Evolutionary conservation across 345 rosid genomes (phyloP), one percentile per base, ranked within the genome.

Genomic region (Eucalyptus erythrocorys): DNA sequence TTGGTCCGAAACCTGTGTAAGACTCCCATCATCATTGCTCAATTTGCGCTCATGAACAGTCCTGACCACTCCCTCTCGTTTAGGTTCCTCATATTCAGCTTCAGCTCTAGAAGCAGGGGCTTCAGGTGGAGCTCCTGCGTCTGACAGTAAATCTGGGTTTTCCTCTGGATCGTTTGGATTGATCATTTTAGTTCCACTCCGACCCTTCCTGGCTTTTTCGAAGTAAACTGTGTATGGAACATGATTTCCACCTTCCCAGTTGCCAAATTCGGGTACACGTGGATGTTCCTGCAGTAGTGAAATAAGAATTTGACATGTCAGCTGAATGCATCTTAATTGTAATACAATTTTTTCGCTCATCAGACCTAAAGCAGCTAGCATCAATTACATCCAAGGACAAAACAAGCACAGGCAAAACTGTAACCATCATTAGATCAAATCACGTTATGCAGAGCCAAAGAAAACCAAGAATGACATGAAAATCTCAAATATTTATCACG

Each of bases 141-240:
- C 86, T 90, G 92, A 89, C 90, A 4, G 91, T 81, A 88, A 85
- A 88, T 94, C 97, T 0, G 95, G 94, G 91, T 92, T 88, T 81
- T 96, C 95, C 82, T 94, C 91, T 4, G 96, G 99, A 86, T 97
- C 98, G 51, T 96, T 97, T 4, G 99, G 98, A 90, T 96, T 97
- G 21, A 81, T 85, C 71, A 92, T 90, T 91, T 88, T 94, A 49
- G 94, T 93, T 2, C 95, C 99, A 30, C 88, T 89, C 87, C 98
- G 93, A 48, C 92, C 96, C 91, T 94, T 92, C 81, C 98, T 93
- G 11, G 99, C 99, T 91, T 96, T 95, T 26, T 96, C 99, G 87
- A 97, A 96, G 88, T 93, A 97, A 87, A 94, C 94, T 8, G 99
- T 97, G 92, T 97, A 97, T 51, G 99, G 99, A 91, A 96, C 95